phyloP scores from a whole-genome alignment of 306 rosid species.

The Cicer arietinum region DNA sequence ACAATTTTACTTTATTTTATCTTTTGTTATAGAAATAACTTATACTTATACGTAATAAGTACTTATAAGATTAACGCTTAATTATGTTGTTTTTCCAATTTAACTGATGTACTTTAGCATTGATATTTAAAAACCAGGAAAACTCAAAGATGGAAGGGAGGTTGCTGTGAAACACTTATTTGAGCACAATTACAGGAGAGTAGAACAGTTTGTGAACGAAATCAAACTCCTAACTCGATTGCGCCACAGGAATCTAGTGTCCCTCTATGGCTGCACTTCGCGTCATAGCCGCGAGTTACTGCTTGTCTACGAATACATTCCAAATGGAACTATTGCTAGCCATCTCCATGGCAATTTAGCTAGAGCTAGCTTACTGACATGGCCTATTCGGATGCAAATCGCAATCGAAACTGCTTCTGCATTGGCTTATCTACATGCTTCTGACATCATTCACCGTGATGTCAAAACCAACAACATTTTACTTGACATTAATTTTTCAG shows the following conservation, averaged over 20 bases:
- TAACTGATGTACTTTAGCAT: neutral
- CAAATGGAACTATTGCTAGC: conserved; percentile 76
- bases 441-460: conserved; percentile 73
- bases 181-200: conserved; percentile 60
- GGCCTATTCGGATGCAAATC: conserved; percentile 67
- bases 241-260: conserved; percentile 68
- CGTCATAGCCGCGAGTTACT: conserved; percentile 64
- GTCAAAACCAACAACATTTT: conserved; percentile 80
- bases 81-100: neutral
- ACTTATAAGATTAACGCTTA: neutral
- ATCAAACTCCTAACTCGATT: conserved; percentile 63
- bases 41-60: too few relatives aligned
- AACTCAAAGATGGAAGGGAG: conserved; percentile 80
- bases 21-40: neutral
- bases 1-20: too few relatives aligned
- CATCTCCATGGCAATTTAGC: conserved; percentile 72
- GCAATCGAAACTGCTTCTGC: conserved; percentile 76
- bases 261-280: conserved; percentile 82
- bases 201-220: conserved; percentile 71
- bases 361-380: conserved; percentile 49
- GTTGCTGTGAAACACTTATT: conserved; percentile 77
- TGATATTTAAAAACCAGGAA: conserved; percentile 51
- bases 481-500: conserved; percentile 55
- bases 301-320: conserved; percentile 67
- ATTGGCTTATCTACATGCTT: conserved; percentile 77